Evolutionary conservation across 208 protist genomes (phyloP).

Genomic region (Wallacemonas sp.): DNA sequence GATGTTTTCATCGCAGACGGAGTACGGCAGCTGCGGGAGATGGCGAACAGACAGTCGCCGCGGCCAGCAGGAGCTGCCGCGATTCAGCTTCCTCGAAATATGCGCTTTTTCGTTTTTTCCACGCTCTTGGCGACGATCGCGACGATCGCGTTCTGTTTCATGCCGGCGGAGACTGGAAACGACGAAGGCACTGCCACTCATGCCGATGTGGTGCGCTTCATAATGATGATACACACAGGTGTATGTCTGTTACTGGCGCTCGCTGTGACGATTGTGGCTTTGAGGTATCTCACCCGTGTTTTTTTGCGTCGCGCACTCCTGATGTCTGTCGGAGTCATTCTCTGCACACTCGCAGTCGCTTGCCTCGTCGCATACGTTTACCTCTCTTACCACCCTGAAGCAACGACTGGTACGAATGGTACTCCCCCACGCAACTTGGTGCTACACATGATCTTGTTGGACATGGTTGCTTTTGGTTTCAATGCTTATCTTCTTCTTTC

Average conservation of each 20-base stretch:
- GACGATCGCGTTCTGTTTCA: background rate
- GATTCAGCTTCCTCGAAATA: background rate
- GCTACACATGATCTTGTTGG: background rate
- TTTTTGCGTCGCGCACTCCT: slow-evolving; percentile 8
- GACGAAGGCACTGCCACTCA: background rate
- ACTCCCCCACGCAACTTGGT: no score
- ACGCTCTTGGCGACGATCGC: background rate
- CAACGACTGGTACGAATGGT: no score
- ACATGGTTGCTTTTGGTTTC: slow-evolving; percentile 8
- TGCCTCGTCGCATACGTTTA: slow-evolving; percentile 1
- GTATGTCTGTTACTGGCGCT: background rate
- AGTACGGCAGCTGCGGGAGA: slow-evolving; percentile 21
- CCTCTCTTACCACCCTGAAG: background rate
- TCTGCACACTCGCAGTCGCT: background rate
- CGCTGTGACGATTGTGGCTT: background rate
- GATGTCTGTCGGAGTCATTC: background rate
- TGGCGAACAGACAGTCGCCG: slow-evolving; percentile 20
- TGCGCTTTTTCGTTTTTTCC: background rate
- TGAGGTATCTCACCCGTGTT: background rate
- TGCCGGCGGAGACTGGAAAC: background rate
- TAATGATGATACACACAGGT: background rate
- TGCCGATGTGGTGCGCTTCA: background rate
- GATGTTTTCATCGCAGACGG: slow-evolving; percentile 40
- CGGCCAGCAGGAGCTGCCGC: background rate
- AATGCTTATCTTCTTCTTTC: background rate